phyloP scores from a whole-genome alignment of 345 rosid genomes.

The Populus simonii region DNA sequence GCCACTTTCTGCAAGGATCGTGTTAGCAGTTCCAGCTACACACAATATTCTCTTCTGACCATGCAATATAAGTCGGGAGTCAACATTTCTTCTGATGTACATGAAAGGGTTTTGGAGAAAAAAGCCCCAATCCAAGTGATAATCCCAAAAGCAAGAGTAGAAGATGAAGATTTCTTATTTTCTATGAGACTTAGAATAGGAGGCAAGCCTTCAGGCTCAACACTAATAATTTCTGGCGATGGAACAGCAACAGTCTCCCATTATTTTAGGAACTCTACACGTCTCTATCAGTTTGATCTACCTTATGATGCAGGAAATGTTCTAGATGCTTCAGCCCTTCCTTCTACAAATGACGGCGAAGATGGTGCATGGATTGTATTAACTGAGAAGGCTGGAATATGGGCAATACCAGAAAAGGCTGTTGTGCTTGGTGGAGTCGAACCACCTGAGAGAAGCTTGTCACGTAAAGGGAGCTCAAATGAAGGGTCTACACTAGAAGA shows the following conservation, averaged over 20 bases:
- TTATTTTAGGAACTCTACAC: constrained; percentile 57
- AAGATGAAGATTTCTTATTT: constrained; percentile 80
- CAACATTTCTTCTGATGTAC: constrained; percentile 33
- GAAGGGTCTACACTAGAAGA: constrained; percentile 70
- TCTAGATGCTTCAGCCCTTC: constrained; percentile 87
- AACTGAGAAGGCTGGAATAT: constrained; percentile 92
- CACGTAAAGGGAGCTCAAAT: constrained; percentile 84
- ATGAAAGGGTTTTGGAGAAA: constrained; percentile 73
- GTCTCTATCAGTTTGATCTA: constrained; percentile 87
- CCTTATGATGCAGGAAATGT: constrained; percentile 97
- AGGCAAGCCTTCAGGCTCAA: constrained; percentile 85
- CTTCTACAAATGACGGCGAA: constrained; percentile 63
- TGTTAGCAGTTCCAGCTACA: constrained; percentile 85
- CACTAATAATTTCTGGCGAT: constrained; percentile 82
- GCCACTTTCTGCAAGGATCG: constrained; percentile 92
- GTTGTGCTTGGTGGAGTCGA: constrained; percentile 85
- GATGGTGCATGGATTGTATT: constrained; percentile 90
- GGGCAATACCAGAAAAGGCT: constrained; percentile 96
- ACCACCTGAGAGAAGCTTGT: constrained; percentile 89
- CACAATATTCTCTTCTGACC: constrained; percentile 82
- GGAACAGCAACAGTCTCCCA: constrained; percentile 92
- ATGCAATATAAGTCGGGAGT: constrained; percentile 71
- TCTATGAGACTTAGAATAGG: constrained; percentile 88
- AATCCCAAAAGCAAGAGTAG: constrained; percentile 96
- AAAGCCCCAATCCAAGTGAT: constrained; percentile 84